Evolutionary conservation across 768 basidiomycete species (phyloP), one percentile per base, ranked within the genome.

Genomic region (Pleurotus citrinopileatus): DNA sequence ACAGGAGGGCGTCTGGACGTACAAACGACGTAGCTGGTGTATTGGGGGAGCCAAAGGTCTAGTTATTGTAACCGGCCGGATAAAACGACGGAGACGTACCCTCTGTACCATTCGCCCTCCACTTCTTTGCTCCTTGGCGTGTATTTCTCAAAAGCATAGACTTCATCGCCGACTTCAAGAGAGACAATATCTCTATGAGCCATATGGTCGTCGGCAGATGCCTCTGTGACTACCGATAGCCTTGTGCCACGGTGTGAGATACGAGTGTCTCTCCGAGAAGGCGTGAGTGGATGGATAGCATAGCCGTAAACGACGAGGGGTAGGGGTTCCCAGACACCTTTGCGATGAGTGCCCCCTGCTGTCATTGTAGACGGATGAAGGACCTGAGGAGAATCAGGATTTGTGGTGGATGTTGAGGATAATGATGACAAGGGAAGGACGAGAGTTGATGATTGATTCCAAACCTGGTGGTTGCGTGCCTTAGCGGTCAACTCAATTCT

Each of bases 121-220:
- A 81, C 82, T 51, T 91, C 89, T 63, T 87, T 89, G 54, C 74
- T 78, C 47, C 75, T 75, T 9, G 88, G 86, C 0, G 78, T 85
- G 67, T 94, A 95, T 65, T 87, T 87, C 73, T 98, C 96, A 63
- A 98, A 98, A 15, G 94, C 94, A 70, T 98, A 98, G 28, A 98
- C 86, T 66, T 98, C 95, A 68, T 97, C 95, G 43, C 96, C 96
- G 25, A 98, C 89, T 61, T 97, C 94, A 53, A 98, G 80, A 4
- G 87, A 80, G 28, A 93, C 91, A 20, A 91, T 86, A 57, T 91
- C 89, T 52, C 83, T 77, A 71, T 86, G 79, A 0, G 82, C 77
- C 36, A 79, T 73, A 32, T 83, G 77, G 37, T 88, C 87, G 51
- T 85, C 86, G 17, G 79, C 77, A 2, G 72, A 88, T 59, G 73